A percentile compares a stretch with the other conserved stretches of the same genome.
Evolutionary conservation across 208 protist species (phyloP).

Genomic region (Naegleria gruberi): DNA sequence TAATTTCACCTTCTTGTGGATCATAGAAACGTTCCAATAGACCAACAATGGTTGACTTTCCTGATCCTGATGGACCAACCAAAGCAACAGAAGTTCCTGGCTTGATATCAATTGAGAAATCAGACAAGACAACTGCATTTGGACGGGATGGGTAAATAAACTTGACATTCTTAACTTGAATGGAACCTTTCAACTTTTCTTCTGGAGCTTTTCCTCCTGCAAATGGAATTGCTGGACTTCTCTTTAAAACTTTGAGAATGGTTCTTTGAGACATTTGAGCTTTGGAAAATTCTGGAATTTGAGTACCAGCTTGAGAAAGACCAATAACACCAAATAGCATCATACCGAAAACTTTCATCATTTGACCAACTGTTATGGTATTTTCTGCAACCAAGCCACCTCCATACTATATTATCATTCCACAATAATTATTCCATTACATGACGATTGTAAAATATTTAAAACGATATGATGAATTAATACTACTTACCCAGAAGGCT

Average conservation of each 20-base stretch:
- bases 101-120: not conserved
- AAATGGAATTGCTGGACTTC: not conserved
- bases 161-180: slow-evolving; percentile 31
- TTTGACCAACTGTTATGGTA: not conserved
- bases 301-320: not conserved
- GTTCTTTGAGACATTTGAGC: not conserved
- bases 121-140: not conserved
- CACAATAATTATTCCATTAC: not conserved
- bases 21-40: slow-evolving; percentile 73
- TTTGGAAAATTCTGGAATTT: not conserved
- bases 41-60: slow-evolving; percentile 63
- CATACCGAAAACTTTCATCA: not conserved
- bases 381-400: not conserved
- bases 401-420: not conserved
- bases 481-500: not conserved
- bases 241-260: not conserved
- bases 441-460: too few relatives aligned
- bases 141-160: slow-evolving; percentile 15
- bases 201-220: not conserved
- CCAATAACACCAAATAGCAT: not conserved
- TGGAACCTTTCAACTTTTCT: slow-evolving; percentile 30
- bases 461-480: too few relatives aligned
- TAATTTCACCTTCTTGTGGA: slow-evolving; percentile 41
- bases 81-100: not conserved
- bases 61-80: slow-evolving; percentile 14